phyloP scores from a whole-genome alignment of 306 rosid species.

The Canavalia gladiata region DNA sequence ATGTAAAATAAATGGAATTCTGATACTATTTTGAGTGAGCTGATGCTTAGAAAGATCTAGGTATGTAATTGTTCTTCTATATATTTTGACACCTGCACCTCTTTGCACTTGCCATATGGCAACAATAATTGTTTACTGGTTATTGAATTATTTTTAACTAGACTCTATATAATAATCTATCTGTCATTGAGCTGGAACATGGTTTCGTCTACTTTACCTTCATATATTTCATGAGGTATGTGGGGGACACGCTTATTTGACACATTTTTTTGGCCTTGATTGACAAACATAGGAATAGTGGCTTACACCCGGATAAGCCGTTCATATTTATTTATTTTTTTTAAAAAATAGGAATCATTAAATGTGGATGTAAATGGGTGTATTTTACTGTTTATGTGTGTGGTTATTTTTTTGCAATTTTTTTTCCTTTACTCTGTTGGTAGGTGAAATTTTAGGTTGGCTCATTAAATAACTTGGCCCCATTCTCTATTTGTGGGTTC shows the following conservation, averaged over 20 bases:
- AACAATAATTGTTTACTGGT: conserved; percentile 13
- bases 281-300: too few relatives aligned
- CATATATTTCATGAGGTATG: conserved; percentile 15
- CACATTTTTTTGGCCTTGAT: too few relatives aligned
- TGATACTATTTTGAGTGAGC: not conserved
- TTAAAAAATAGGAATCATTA: too few relatives aligned
- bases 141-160: conserved; percentile 14
- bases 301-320: too few relatives aligned
- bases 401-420: not conserved
- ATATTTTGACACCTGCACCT: not conserved
- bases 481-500: conserved; percentile 5
- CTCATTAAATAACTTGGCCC: not conserved
- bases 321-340: too few relatives aligned
- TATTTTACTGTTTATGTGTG: too few relatives aligned
- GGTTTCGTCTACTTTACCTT: not conserved
- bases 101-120: conserved; percentile 4
- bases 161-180: not conserved
- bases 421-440: not conserved
- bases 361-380: too few relatives aligned
- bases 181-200: conserved; percentile 27
- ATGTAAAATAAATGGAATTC: conserved; percentile 1
- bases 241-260: not conserved
- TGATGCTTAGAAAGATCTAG: conserved; percentile 2
- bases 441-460: not conserved
- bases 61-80: not conserved